Conservation (phyloP, 2,329 filamentous ascomycete species). For the Leptodontidium sp. region DNA sequence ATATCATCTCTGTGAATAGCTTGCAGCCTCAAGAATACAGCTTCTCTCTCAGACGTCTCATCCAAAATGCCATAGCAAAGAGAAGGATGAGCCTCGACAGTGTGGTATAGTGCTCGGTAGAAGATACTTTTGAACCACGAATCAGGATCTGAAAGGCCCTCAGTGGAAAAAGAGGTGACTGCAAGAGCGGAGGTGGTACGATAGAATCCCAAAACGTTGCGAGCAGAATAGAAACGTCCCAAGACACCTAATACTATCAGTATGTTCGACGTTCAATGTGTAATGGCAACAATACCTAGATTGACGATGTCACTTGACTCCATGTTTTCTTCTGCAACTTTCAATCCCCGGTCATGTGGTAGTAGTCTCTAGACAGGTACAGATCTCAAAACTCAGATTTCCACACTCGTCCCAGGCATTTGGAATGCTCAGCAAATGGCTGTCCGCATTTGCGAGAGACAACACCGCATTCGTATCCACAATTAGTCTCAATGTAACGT, state of each 20-base stretch:
- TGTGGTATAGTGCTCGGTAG: constrained; percentile 13
- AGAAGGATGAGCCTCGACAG: constrained; percentile 7
- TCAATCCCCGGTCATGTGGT: not conserved
- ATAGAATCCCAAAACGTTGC: constrained; percentile 14
- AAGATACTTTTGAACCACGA: constrained; percentile 8
- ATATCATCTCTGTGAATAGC: constrained; percentile 8
- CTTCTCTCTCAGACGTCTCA: not conserved
- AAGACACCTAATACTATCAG: constrained; percentile 7
- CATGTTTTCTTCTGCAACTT: not conserved
- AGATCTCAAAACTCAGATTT: not conserved
- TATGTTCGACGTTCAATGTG: not conserved
- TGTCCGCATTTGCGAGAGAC: not conserved
- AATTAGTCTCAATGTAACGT: not conserved
- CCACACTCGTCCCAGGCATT: not conserved
- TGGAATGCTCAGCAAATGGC: not conserved
- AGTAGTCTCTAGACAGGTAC: not conserved
- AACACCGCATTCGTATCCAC: not conserved
- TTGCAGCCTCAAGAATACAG: constrained; percentile 8
- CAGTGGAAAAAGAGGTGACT: not conserved
- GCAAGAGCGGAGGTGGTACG: constrained; percentile 12
- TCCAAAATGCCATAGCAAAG: constrained; percentile 11
- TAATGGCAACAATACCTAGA: constrained; percentile 1
- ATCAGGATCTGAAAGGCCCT: not conserved
- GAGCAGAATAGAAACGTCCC: constrained; percentile 14
- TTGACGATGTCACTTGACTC: constrained; percentile 15